Evolutionary conservation across 257 asterid species (phyloP), one percentile per base, ranked within the genome.

Genomic region (Phtheirospermum japonicum): DNA sequence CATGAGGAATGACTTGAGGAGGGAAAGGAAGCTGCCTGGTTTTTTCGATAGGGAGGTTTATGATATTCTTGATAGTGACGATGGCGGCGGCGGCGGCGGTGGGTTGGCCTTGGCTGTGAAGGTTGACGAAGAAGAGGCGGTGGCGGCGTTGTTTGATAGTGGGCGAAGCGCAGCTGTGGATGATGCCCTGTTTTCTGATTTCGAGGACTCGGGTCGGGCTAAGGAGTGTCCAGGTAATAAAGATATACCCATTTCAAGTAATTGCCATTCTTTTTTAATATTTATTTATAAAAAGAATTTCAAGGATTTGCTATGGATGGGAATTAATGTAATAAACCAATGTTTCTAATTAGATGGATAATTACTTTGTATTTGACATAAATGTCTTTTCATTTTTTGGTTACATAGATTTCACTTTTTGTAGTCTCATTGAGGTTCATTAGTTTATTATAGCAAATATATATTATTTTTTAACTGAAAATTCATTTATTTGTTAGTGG

Each of bases 1-100:
- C 36, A 89, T 89, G 97, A 92, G 97, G 78, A 89, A 86, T 62
- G 98, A 92, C 64, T 68, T 88, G 77, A 82, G 97, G 72, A 74
- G 98, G 64, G 93, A 89, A 77, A 83, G 79, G 76, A 89, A 85
- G 72, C 71, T 92, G 65, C 98, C 98, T 0, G 95, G 98, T 3
- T 86, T 84, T 75, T 92, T 92, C 16, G 95, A 91, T 67, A 80
- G 83, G 57, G 98, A 91, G 75, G 97, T 91, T 57, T 91, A 84
- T 17, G 95, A 92, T 76, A 86, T 92, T 46, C 87, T 89, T 2
- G 88, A 78, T 57, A 87, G 90, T 54, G 85, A 77, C 42, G 80
- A 64, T 6, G 61, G 49, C 17, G 71, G 58, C 0, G 76, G 59
- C 4, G 82, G 48, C 10, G 71, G 59, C 2, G 73, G 67, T 28